Evolutionary conservation across 2,329 filamentous ascomycete species (phyloP).

Genomic region (Aspergillus sp.): DNA sequence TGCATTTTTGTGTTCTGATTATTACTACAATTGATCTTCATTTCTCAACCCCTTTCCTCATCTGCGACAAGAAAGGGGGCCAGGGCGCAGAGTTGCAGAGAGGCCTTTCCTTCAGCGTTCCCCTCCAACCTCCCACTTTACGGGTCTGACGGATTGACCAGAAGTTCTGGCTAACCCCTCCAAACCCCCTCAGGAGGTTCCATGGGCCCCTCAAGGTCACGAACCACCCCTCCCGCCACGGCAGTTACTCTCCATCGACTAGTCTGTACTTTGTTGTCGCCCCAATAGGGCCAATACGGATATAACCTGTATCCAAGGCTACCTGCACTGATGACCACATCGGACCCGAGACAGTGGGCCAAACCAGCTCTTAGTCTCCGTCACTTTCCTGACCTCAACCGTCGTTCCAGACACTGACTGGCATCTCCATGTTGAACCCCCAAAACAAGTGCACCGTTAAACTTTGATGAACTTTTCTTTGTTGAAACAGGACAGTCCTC

Average conservation of each 20-base stretch:
- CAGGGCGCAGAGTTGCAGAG: neutral
- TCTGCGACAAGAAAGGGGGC: neutral
- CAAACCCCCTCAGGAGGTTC: neutral
- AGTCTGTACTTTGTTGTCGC: too few relatives aligned
- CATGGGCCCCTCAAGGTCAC: neutral
- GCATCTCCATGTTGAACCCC: neutral
- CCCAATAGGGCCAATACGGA: neutral
- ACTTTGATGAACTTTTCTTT: neutral
- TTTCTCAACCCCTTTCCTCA: slow-evolving; percentile 9
- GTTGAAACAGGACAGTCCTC: too few relatives aligned
- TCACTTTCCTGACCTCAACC: slow-evolving; percentile 13
- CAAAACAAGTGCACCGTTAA: neutral
- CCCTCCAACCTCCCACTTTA: slow-evolving; percentile 14
- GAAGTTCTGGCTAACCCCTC: neutral
- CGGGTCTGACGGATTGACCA: neutral
- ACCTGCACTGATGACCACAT: slow-evolving; percentile 3
- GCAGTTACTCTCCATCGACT: neutral
- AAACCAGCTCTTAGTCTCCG: slow-evolving; percentile 3
- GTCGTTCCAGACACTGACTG: slow-evolving; percentile 18
- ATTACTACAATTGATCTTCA: slow-evolving; percentile 1
- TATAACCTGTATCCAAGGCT: slow-evolving; percentile 1
- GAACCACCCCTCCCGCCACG: neutral
- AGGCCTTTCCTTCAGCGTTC: neutral
- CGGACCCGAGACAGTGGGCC: slow-evolving; percentile 10
- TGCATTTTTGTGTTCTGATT: slow-evolving; percentile 7